These are phyloP conservation scores for Kalanchoe fedtschenkoi DNA, from an alignment of 164 flowering plant species.

Conservation along the genomic window DNA sequence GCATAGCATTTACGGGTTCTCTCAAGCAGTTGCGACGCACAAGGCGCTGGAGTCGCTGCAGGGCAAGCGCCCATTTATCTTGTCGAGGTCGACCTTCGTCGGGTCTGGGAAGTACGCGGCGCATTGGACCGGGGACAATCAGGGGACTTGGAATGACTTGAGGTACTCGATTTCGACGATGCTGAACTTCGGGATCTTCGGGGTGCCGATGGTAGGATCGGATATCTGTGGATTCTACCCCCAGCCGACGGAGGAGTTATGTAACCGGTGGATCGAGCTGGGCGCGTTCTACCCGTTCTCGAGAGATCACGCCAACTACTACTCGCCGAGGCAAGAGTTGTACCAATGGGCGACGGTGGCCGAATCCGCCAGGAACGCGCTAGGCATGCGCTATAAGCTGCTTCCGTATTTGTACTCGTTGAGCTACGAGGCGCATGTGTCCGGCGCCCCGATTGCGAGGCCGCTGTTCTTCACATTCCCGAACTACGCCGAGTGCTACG, in stretches of 20 bases:
- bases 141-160: conserved; percentile 69
- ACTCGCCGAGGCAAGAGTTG: conserved; percentile 74
- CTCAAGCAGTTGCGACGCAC: conserved; percentile 74
- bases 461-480: conserved; percentile 86
- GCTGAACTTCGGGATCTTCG: conserved; percentile 76
- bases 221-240: conserved; percentile 92
- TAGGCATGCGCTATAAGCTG: conserved; percentile 70
- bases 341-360: conserved; percentile 76
- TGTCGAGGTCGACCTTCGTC: conserved; percentile 76
- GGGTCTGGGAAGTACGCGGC: conserved; percentile 87
- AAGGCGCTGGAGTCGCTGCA: conserved; percentile 52
- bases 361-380: conserved; percentile 60
- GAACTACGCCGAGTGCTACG: conserved; percentile 29
- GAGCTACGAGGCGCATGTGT: conserved; percentile 61
- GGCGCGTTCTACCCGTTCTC: conserved; percentile 94
- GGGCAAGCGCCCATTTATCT: conserved; percentile 76
- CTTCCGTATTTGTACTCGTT: conserved; percentile 78
- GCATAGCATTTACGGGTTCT: conserved; percentile 83
- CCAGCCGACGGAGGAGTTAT: conserved; percentile 69
- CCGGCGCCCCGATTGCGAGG: conserved; percentile 73
- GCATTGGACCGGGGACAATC: conserved; percentile 93
- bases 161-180: conserved; percentile 64
- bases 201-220: conserved; percentile 86
- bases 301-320: conserved; percentile 67
- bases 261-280: conserved; percentile 84